Conservation (phyloP, 1,284 basidiomycete genomes). For the Acaromyces ingoldii region DNA sequence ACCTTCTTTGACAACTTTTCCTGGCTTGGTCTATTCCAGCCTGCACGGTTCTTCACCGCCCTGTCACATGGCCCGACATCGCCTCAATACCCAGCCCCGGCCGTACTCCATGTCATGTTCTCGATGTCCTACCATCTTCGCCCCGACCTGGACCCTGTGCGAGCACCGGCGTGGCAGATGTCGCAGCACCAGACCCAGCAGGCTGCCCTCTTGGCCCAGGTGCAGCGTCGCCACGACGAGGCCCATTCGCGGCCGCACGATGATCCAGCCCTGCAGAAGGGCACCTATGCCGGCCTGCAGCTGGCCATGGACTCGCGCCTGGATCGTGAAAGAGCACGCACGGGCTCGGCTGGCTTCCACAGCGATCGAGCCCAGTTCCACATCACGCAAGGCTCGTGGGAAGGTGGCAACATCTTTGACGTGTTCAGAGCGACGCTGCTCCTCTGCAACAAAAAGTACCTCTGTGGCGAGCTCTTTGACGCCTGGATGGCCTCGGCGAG, state of each 20-base stretch:
- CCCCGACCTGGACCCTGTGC: conserved; percentile 2
- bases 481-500: conserved; percentile 27
- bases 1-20: conserved; percentile 24
- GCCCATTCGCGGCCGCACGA: neutral
- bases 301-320: neutral
- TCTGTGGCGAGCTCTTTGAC: conserved; percentile 30
- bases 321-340: neutral
- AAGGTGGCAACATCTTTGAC: conserved; percentile 25
- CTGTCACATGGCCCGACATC: conserved; percentile 27
- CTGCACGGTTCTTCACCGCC: conserved; percentile 25
- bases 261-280: neutral
- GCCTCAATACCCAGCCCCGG: conserved; percentile 25
- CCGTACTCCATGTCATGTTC: conserved; percentile 35
- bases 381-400: neutral
- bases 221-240: neutral
- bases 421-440: conserved; percentile 22
- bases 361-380: conserved; percentile 2
- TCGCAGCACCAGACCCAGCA: neutral
- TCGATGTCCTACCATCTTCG: conserved; percentile 17
- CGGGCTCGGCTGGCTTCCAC: neutral
- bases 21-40: conserved; percentile 25
- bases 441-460: conserved; percentile 29
- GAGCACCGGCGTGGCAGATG: neutral
- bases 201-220: neutral
- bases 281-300: neutral